Percentiles rank a stretch among this genome's conserved stretches.
These are phyloP conservation scores for Kodamaea hsintzibuensis DNA, from an alignment of 805 yeast genomes.

Conservation along the genomic window DNA sequence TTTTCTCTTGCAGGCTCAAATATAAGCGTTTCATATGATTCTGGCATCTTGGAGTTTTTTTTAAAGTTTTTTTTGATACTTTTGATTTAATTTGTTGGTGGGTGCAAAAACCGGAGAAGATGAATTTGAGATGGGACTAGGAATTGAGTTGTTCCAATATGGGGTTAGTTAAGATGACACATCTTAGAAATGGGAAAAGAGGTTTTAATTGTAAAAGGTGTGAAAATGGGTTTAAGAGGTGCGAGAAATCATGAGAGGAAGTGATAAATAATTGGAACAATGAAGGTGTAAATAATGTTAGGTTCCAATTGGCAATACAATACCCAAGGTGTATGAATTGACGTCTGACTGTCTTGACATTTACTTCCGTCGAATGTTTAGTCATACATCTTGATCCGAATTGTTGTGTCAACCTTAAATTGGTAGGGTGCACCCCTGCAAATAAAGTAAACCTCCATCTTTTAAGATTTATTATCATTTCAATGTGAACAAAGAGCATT, in stretches of 20 bases:
- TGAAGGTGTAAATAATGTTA: no score
- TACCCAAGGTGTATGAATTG: no score
- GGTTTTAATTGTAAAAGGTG: no score
- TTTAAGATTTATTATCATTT: no score
- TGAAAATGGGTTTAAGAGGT: no score
- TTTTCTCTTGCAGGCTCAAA: conserved; percentile 24
- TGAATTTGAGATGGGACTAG: no score
- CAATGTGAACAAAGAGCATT: neutral
- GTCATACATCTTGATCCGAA: neutral
- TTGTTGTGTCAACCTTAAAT: neutral
- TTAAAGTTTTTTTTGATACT: neutral
- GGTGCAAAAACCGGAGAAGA: neutral
- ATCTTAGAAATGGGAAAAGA: no score
- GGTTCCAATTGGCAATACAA: no score
- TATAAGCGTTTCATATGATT: conserved; percentile 5
- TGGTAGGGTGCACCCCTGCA: neutral
- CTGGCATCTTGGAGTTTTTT: neutral
- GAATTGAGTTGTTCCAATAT: no score
- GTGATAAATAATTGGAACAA: no score
- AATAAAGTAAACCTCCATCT: neutral
- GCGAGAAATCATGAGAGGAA: no score
- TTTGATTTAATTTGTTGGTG: neutral
- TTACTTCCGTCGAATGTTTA: neutral
- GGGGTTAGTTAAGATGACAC: no score
- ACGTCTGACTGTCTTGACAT: neutral